Evolutionary conservation across 352 stramenopile species (phyloP), one percentile per base, ranked within the genome.

Genomic region (Peronospora destructor): DNA sequence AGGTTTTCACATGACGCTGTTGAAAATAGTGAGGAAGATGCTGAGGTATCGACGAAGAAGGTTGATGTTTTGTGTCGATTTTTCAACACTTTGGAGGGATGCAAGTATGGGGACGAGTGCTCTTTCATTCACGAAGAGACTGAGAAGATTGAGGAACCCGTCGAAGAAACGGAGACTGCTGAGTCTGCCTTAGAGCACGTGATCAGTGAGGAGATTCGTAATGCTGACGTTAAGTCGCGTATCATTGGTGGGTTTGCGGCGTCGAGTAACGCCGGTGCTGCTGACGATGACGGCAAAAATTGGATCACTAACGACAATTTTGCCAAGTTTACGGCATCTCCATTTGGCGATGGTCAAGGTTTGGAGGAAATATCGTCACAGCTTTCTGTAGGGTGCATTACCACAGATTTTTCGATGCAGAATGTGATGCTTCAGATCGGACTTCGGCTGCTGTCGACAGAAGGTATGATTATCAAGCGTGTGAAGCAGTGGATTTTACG

Each of bases 401-500:
- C 84, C 6, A 94, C 84, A 38, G 84, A 94, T 69, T 94, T 84
- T 43, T 91, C 80, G 14, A 94, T 94, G 83, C 83, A 94, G 68
- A 94, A 94, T 59, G 83, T 91, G 30, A 72, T 91, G 77, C 63
- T 94, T n/a, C 83, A 94, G 75, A 87, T 94, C n/a, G 83, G 83
- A 6, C 48, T 94, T 42, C 71, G 78, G 14, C 71, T 91, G 34
- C 49, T 94, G 14, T 91, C 78, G 11, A 81, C 73, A 0, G 83
- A 94, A 8, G 83, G 83, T 38, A 90, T 91, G 83, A 60, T 85
- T 34, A 91, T 94, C 54, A 85, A 85, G 63, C 81, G 84, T 26
- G 81, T 94, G 17, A 91, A 92, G 67, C 80, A 96, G 52, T 99
- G 95, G 92, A 97, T 98, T 17, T 83, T 98, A 25, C 92, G 96